These are phyloP conservation scores for Scheffersomyces illinoinensis DNA, from an alignment of 1,139 yeast species.

Conservation along the genomic window DNA sequence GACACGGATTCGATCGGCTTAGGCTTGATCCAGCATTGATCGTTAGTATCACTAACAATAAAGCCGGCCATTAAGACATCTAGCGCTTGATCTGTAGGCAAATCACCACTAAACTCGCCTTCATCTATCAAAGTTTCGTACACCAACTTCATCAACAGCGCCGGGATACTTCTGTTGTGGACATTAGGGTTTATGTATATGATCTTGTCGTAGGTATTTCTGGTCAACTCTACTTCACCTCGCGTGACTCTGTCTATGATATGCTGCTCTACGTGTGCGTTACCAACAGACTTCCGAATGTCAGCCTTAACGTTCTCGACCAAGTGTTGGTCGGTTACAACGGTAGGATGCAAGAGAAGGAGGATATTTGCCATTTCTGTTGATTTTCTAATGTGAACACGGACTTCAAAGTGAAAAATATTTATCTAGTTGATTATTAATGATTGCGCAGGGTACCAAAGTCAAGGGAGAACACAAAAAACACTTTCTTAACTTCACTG, in stretches of 20 bases:
- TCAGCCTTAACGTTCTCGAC: constrained; percentile 41
- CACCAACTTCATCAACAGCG: constrained; percentile 41
- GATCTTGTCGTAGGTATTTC: constrained; percentile 48
- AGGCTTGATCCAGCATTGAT: constrained; percentile 47
- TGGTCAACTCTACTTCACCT: constrained; percentile 50
- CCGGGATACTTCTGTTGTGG: constrained; percentile 42
- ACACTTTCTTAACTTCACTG: neutral
- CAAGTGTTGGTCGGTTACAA: constrained; percentile 58
- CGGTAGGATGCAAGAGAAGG: constrained; percentile 70
- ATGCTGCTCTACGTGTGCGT: constrained; percentile 50
- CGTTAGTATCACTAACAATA: constrained; percentile 33
- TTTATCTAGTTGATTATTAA: neutral
- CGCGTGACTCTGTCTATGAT: constrained; percentile 70
- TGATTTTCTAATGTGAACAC: neutral
- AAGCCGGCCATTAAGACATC: constrained; percentile 69
- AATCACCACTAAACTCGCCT: constrained; percentile 57
- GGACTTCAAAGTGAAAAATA: neutral
- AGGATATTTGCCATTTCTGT: constrained; percentile 30
- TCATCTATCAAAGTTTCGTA: constrained; percentile 41
- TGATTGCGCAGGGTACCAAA: neutral
- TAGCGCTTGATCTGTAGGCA: constrained; percentile 50
- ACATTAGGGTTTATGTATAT: constrained; percentile 61
- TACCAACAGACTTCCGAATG: constrained; percentile 20
- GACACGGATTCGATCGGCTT: constrained; percentile 29
- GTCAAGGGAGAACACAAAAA: neutral